Conservation (phyloP, 257 asterid genomes). For the Capsicum pubescens region DNA sequence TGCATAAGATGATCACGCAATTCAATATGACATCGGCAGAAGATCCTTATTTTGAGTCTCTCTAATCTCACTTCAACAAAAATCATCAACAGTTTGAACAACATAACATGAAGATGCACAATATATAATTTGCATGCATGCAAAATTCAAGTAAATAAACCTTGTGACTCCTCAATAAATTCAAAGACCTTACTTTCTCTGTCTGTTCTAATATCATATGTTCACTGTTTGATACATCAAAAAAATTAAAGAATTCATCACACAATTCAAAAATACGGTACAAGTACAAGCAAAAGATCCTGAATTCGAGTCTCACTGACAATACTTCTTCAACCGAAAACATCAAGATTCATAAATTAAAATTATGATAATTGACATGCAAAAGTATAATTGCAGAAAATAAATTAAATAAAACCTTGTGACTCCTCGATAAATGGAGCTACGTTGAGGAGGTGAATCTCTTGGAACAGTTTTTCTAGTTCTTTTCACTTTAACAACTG, state of each 20-base stretch:
- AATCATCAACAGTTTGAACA: not conserved
- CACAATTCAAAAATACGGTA: not conserved
- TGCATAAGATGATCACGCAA: not conserved
- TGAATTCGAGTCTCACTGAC: not conserved
- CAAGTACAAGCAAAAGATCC: not conserved
- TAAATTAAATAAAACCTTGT: constrained; percentile 55
- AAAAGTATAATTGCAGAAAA: not conserved
- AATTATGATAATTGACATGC: not conserved
- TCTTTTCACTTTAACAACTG: constrained; percentile 57
- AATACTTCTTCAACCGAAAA: not conserved
- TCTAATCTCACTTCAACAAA: not conserved
- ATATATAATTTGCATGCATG: not conserved
- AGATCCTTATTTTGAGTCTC: not conserved
- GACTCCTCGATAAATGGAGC: constrained; percentile 81
- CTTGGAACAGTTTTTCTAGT: constrained; percentile 84
- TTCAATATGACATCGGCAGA: not conserved
- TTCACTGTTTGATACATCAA: no score
- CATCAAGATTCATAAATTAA: not conserved
- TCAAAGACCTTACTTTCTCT: not conserved
- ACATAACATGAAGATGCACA: not conserved
- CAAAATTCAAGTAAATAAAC: not conserved
- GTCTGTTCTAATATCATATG: not conserved
- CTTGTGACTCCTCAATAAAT: not conserved
- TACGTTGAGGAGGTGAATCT: constrained; percentile 86
- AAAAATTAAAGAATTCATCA: no score